Conservation (phyloP, 2,329 filamentous ascomycete genomes). For the Ambrosiella xylebori region DNA sequence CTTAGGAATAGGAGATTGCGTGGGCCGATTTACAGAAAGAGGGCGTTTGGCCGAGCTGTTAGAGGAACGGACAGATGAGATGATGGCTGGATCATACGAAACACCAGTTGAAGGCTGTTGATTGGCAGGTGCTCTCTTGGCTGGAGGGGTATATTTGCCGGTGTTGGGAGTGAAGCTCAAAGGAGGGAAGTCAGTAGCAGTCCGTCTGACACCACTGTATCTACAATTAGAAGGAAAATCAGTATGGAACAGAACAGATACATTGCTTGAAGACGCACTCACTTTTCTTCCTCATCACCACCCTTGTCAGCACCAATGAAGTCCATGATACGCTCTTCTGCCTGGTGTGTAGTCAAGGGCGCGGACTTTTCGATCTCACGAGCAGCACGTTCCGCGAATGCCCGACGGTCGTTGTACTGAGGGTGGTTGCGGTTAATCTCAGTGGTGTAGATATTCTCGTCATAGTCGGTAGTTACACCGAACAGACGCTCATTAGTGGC, state of each 20-base stretch:
- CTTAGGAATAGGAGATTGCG: constrained; percentile 18
- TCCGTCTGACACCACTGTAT: constrained; percentile 78
- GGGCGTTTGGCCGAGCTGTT: constrained; percentile 4
- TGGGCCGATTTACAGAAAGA: not conserved
- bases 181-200: constrained; percentile 40
- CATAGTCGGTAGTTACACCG: constrained; percentile 74
- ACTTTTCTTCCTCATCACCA: constrained; percentile 88
- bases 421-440: constrained; percentile 72
- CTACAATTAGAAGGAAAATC: constrained; percentile 24
- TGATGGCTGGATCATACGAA: constrained; percentile 75
- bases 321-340: constrained; percentile 70
- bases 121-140: constrained; percentile 59
- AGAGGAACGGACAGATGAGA: constrained; percentile 46
- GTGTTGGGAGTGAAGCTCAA: constrained; percentile 22
- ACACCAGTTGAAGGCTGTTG: constrained; percentile 51
- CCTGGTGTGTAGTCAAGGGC: constrained; percentile 63
- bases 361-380: constrained; percentile 71
- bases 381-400: constrained; percentile 65
- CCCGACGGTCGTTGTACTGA: constrained; percentile 59
- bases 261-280: constrained; percentile 19
- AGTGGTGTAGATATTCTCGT: constrained; percentile 91
- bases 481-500: constrained; percentile 76
- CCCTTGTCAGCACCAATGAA: constrained; percentile 46
- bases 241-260: not conserved
- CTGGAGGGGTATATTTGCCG: constrained; percentile 73